A percentile compares a stretch with the other conserved stretches of the same genome.
These are phyloP conservation scores for Penicillium sp. DNA, from an alignment of 2,329 filamentous ascomycete genomes.

Conservation along the genomic window DNA sequence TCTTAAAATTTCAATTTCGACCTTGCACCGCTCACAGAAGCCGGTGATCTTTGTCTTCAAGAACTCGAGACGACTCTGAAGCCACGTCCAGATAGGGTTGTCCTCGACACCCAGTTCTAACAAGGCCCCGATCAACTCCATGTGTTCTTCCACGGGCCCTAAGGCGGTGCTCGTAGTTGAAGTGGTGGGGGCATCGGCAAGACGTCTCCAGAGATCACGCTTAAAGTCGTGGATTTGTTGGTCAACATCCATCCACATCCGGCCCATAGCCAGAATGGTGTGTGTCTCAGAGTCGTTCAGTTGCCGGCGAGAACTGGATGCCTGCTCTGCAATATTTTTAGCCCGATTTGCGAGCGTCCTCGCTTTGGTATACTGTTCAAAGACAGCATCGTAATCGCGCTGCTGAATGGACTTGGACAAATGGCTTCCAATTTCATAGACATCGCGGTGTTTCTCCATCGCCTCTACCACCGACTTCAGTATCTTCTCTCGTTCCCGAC, in stretches of 20 bases:
- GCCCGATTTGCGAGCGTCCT: constrained; percentile 77
- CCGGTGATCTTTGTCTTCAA: constrained; percentile 80
- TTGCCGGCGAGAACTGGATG: constrained; percentile 49
- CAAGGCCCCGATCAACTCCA: constrained; percentile 84
- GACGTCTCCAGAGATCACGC: constrained; percentile 78
- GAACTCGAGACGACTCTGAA: constrained; percentile 83
- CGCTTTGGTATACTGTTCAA: constrained; percentile 84
- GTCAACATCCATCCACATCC: constrained; percentile 94
- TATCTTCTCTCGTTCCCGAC: constrained; percentile 84
- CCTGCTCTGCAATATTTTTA: constrained; percentile 62
- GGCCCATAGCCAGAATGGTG: constrained; percentile 79
- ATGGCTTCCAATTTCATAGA: constrained; percentile 75
- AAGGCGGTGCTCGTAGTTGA: constrained; percentile 51
- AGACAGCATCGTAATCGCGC: constrained; percentile 82
- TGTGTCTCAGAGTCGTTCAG: constrained; percentile 78
- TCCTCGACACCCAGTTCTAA: constrained; percentile 94
- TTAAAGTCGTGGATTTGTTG: constrained; percentile 85
- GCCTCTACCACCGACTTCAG: constrained; percentile 73
- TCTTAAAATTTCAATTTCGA: constrained; percentile 88
- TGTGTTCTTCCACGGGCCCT: constrained; percentile 71
- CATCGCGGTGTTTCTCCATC: constrained; percentile 74
- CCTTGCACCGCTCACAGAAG: constrained; percentile 78
- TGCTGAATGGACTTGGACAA: constrained; percentile 83
- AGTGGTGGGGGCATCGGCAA: constrained; percentile 65
- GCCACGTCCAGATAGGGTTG: constrained; percentile 95